These are phyloP conservation scores for Syzygium jambos DNA, from an alignment of 345 rosid genomes.

Conservation along the genomic window DNA sequence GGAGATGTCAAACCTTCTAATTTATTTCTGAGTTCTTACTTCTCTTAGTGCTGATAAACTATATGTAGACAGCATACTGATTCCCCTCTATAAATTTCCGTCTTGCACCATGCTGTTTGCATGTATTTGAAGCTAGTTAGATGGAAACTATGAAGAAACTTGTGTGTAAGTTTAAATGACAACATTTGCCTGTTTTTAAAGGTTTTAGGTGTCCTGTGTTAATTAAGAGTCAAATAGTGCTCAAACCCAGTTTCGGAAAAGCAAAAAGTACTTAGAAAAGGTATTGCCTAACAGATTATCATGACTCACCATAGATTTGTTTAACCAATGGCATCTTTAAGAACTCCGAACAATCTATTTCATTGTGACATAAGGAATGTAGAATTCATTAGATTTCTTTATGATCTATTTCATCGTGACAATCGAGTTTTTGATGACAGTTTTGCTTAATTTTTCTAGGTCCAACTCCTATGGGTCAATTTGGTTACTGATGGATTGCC, in stretches of 20 bases:
- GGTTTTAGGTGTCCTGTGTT: background rate
- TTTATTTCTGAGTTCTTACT: background rate
- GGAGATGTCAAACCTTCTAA: background rate
- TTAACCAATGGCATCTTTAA: background rate
- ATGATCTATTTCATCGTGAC: background rate
- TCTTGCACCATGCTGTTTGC: background rate
- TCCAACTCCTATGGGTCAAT: slow-evolving; percentile 98
- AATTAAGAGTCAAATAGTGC: background rate
- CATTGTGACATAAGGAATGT: background rate
- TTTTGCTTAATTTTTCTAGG: slow-evolving; percentile 38
- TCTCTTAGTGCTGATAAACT: background rate
- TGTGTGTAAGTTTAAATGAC: background rate
- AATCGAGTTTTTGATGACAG: background rate
- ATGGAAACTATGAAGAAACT: background rate
- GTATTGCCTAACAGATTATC: background rate
- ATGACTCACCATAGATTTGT: background rate
- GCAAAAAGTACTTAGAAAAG: background rate
- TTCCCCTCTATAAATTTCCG: background rate
- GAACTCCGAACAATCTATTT: background rate
- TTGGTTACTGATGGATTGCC: slow-evolving; percentile 99
- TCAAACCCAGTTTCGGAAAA: background rate
- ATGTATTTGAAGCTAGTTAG: background rate
- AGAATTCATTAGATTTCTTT: background rate
- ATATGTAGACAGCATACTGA: background rate
- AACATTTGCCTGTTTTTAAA: background rate